phyloP scores from a whole-genome alignment of 2,329 filamentous ascomycete genomes.

The Fusarium sp. region DNA sequence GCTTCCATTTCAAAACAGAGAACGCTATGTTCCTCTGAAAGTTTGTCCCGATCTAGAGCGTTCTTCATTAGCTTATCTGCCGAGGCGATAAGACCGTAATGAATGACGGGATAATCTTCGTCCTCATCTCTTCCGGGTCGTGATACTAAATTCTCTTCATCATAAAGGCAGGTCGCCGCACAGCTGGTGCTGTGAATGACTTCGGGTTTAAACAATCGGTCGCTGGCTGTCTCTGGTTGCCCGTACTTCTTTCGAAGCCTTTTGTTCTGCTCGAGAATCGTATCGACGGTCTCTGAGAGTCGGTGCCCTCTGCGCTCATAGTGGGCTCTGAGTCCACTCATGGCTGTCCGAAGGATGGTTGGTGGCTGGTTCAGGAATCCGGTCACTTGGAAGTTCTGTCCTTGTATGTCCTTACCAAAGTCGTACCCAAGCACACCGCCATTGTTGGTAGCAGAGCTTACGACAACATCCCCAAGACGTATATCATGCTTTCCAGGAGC shows the following conservation, averaged over 20 bases:
- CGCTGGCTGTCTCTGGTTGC: rapidly evolving
- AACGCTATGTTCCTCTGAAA: background rate
- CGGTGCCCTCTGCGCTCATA: background rate
- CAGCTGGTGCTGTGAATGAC: rapidly evolving
- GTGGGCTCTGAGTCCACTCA: constrained; percentile 4
- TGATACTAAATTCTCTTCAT: rapidly evolving
- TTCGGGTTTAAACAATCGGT: no score
- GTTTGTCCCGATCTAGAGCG: background rate
- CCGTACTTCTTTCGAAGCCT: no score
- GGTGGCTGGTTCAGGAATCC: constrained; percentile 27
- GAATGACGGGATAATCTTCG: background rate
- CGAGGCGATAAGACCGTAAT: background rate
- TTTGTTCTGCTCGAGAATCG: background rate
- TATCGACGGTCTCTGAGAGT: background rate
- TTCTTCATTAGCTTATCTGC: background rate
- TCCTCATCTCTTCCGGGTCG: no score
- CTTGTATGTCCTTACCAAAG: constrained; percentile 36
- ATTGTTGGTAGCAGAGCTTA: background rate
- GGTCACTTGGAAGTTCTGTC: constrained; percentile 15
- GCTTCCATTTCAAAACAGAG: background rate
- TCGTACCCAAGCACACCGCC: constrained; percentile 28
- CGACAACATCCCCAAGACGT: constrained; percentile 24
- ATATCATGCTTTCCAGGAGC: constrained; percentile 2
- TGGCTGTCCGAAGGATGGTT: constrained; percentile 1
- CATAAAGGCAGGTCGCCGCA: rapidly evolving